Evolutionary conservation across 805 yeast genomes (phyloP).

Genomic region (Zygotorulaspora florentina): DNA sequence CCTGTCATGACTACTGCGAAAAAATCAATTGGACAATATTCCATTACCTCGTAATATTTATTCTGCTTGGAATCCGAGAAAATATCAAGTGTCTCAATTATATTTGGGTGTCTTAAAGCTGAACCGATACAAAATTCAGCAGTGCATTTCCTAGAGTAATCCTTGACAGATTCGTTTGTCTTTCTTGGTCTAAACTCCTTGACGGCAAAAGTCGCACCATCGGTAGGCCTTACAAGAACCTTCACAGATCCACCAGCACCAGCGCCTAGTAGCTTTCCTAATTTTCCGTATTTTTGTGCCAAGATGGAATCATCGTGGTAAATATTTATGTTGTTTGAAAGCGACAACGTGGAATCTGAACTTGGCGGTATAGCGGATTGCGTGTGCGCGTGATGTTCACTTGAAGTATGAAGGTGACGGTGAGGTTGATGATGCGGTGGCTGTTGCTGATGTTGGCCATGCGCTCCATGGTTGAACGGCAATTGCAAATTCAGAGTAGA

Average conservation of each 20-base stretch:
- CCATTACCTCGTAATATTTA: conserved; percentile 79
- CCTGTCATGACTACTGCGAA: conserved; percentile 87
- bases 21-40: conserved; percentile 78
- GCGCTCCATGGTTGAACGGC: conserved; percentile 5
- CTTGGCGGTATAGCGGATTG: conserved; percentile 37
- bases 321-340: conserved; percentile 36
- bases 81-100: conserved; percentile 74
- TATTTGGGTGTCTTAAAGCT: conserved; percentile 74
- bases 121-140: conserved; percentile 88
- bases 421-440: conserved; percentile 3
- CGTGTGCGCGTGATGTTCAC: conserved; percentile 29
- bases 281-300: conserved; percentile 61
- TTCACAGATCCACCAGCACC: conserved; percentile 91
- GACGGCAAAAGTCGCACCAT: conserved; percentile 73
- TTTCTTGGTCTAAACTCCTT: conserved; percentile 74
- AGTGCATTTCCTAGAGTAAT: conserved; percentile 80
- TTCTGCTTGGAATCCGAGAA: conserved; percentile 52
- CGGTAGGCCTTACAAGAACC: conserved; percentile 61
- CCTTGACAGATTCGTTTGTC: conserved; percentile 65
- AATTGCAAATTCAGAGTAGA: conserved; percentile 9
- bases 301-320: conserved; percentile 50
- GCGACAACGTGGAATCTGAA: conserved; percentile 33
- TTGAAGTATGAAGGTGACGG: conserved; percentile 4
- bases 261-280: conserved; percentile 72
- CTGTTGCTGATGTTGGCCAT: conserved; percentile 1